Percentiles rank a stretch among this genome's conserved stretches.
Evolutionary conservation across 306 rosid species (phyloP).

Genomic region (Fragaria nilgerrensis): DNA sequence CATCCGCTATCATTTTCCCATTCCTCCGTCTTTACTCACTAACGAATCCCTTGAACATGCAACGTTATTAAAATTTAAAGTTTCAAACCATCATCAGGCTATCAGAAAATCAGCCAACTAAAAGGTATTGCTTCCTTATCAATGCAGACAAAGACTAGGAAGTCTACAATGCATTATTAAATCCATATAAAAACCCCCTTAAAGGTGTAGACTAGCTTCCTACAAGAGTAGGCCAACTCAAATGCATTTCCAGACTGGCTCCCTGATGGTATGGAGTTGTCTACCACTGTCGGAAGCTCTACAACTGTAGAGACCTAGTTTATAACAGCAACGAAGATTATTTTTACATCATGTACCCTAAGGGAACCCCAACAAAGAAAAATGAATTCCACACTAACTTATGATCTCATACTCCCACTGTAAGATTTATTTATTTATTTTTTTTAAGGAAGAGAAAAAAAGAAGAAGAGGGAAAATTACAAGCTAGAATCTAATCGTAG

Average conservation of each 20-base stretch:
- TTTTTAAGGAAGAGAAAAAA: background rate
- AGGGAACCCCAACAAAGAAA: background rate
- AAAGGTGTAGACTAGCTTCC: background rate
- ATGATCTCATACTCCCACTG: background rate
- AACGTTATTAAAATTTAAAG: background rate
- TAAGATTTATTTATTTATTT: background rate
- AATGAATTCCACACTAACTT: slow-evolving; percentile 9
- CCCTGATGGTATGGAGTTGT: background rate
- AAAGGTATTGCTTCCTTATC: background rate
- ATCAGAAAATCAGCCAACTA: background rate
- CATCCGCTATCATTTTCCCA: background rate
- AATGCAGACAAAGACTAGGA: background rate
- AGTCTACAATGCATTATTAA: background rate
- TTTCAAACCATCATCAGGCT: background rate
- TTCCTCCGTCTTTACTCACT: background rate
- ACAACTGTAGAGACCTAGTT: background rate
- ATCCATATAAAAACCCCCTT: background rate
- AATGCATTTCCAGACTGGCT: background rate
- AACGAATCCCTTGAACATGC: background rate
- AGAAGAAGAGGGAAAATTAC: slow-evolving; percentile 14
- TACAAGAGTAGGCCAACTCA: background rate
- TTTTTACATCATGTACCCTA: background rate
- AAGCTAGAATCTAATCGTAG: background rate
- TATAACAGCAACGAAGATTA: background rate
- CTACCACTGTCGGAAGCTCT: background rate